Base-by-base conservation (phyloP, 2,329 filamentous ascomycete species). In the Claviceps citrina region DNA sequence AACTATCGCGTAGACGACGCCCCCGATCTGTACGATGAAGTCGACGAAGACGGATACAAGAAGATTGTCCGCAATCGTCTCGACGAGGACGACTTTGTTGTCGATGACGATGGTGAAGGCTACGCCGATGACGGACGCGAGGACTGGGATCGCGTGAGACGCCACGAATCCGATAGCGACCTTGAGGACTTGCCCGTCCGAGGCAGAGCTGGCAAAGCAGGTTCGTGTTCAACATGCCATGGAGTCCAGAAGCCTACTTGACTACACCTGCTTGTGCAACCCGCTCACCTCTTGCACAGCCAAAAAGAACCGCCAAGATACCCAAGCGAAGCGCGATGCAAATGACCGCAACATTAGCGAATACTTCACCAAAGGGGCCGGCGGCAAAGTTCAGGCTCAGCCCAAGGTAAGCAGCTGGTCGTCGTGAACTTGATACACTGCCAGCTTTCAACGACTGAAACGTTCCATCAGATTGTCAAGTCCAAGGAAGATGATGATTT, bases 11-110 rank as follows among this genome's bases (percentile, higher is more conserved):
- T 95, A 45, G 75, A 85, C 51, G 80, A 96, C 46, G 81, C 84
- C 51, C 75, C 80, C 48, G 77, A 84, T 50, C 68, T 98, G 33
- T 98, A 96, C 64, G 91, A 96, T 47, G 87, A 93, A 53, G 86
- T 98, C 36, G 87, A 96, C 55, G 91, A 98, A 53, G 89, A 91
- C 54, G 83, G 84, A 38, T 98, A 98, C 69, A 95, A 95, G 67
- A 93, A 93, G 59, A 81, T 96, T 49, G 86, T 98, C 12, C 76
- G 91, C 31, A 77, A 81, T 41, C 80, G 91, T 35, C 69, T 98
- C 38, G 84, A 96, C 55, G 72, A 93, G 53, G 91, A 98, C 52
- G 91, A 98, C 63, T 98, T 98, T 54, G 89, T 98, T 39, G 87
- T 98, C 44, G 91, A 96, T 65, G 91, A 98, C 64, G 93, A 95